These are phyloP conservation scores for Quillaja saponaria DNA, from an alignment of 306 rosid species.

Conservation along the genomic window DNA sequence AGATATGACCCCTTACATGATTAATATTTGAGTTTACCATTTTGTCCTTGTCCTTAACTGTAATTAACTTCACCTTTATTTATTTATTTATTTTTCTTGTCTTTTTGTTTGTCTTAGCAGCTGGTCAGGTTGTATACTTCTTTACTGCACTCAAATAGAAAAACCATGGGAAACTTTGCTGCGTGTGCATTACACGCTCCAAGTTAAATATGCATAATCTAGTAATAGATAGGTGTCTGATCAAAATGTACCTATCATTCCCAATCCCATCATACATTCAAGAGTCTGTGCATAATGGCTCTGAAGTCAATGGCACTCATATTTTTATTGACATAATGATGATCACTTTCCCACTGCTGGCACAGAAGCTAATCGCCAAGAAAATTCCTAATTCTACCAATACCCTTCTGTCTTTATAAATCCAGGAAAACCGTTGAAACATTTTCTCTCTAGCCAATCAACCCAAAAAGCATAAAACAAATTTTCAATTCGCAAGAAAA, in stretches of 20 bases:
- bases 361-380: constrained; percentile 34
- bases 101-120: too few relatives aligned
- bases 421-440: constrained; percentile 30
- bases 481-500: constrained; percentile 1
- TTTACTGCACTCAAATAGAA: neutral
- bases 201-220: constrained; percentile 19
- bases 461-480: neutral
- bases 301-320: constrained; percentile 59
- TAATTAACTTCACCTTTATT: too few relatives aligned
- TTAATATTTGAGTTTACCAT: too few relatives aligned
- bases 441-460: constrained; percentile 41
- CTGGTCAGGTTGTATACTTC: too few relatives aligned
- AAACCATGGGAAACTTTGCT: neutral
- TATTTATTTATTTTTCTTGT: too few relatives aligned
- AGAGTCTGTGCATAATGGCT: constrained; percentile 40
- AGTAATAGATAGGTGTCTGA: constrained; percentile 30
- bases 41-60: too few relatives aligned
- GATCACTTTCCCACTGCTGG: constrained; percentile 38
- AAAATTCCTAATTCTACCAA: constrained; percentile 43
- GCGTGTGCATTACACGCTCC: constrained; percentile 45
- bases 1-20: too few relatives aligned
- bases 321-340: constrained; percentile 18
- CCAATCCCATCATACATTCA: constrained; percentile 47
- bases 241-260: constrained; percentile 29
- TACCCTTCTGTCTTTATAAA: constrained; percentile 28